Evolutionary conservation across 1,139 yeast species (phyloP), one percentile per base, ranked within the genome.

Genomic region (Saccharomyces hybrid): DNA sequence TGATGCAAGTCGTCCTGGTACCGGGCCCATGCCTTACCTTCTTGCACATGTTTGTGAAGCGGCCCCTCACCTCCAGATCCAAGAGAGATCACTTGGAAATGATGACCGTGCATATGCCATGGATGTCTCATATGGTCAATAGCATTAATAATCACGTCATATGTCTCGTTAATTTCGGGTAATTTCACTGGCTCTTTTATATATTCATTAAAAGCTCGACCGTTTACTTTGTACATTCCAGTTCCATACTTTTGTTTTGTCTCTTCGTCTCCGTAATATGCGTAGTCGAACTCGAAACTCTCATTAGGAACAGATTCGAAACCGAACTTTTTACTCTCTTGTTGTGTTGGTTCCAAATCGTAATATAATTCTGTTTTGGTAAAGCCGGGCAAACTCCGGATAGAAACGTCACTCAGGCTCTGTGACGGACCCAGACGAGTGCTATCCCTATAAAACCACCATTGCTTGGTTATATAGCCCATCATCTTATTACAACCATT

Each of bases 101-200:
- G 78, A 70, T 88, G 95, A 34, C 97, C 97, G 64, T 89, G 97
- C 62, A 89, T 74, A 69, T 89, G 97, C 84, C 90, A 88, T n/a
- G 97, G 96, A 71, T 89, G 96, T 58, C 81, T 81, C 73, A 95
- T 95, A 53, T 90, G 88, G 70, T 88, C 96, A 57, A 74, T 70
- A 57, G 88, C 85, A 67, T 88, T 87, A 49, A 89, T 70, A 8
- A 86, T 81, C 55, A 89, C 74, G 63, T 88, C 95, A 34, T 81
- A 73, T 54, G 83, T 83, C 52, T 78, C 81, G 46, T 77, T 72
- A 55, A 77, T 59, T 11, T 34, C 29, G 3, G 23, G 23, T 19
- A 73, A 19, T 76, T 77, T 63, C 72, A 74, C 8, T 81, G 69
- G 68, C 0, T 54, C 51, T 26, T 55, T 41, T 13, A 59, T 26